Evolutionary conservation across 345 rosid genomes (phyloP), one percentile per base, ranked within the genome.

Genomic region (Eucalyptus rudis): DNA sequence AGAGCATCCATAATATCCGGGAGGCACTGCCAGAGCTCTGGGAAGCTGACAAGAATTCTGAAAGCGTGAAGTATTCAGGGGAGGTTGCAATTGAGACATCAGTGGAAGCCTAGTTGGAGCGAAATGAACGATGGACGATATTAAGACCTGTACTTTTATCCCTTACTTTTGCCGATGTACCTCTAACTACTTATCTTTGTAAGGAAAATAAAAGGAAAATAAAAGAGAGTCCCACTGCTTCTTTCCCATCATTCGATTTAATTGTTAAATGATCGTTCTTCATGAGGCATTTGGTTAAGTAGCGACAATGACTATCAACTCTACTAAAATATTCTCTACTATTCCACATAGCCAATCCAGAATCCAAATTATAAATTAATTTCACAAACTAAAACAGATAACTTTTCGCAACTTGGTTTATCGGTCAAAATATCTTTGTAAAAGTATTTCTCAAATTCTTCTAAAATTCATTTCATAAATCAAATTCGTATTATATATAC

Each of bases 11-110:
- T 92, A 98, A 98, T 90, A 91, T 97, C 62, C 94, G 93, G 91
- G 98, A 96, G 92, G 99, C 99, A 31, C 88, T 98, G 86, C 99
- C 99, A 7, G 94, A 94, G 88, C 95, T 98, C 49, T 98, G 98
- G 99, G 98, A 95, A 87, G 92, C 93, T n/a, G 92, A 91, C 16
- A 94, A 94, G 62, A 95, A 92, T 86, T 87, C 95, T 20, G 95
- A 95, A 47, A 90, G 91, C 88, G 87, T 92, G 40, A 66, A 62
- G 14, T 91, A 93, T 81, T 89, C 96, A 11, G 92, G 91, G 49
- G 91, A 95, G 90, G 89, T 95, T 80, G 90, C 98, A 16, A 94
- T 93, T 13, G 98, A 96, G 93, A 94, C 98, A 88, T 89, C 93
- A 33, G 97, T 94, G 45, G 90, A 87, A 87, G 97, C 97, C 58